Conservation (phyloP, 2,329 filamentous ascomycete species). For the Tolypocladium tropicale region DNA sequence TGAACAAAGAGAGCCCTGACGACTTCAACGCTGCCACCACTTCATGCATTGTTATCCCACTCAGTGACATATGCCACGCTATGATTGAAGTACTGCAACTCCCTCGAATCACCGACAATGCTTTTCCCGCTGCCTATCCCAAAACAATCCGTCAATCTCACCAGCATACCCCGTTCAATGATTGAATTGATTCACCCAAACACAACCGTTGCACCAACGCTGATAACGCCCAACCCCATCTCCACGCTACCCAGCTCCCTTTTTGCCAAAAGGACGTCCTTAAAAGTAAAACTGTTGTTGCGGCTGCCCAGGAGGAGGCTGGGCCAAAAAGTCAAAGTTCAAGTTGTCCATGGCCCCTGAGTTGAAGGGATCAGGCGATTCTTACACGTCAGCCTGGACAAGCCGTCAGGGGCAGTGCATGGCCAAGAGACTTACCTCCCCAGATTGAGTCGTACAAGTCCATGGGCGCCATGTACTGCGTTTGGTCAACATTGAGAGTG, state of each 20-base stretch:
- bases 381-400: conserved; percentile 21
- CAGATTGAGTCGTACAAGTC: conserved; percentile 60
- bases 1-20: conserved; percentile 38
- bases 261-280: background rate
- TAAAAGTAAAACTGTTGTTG: conserved; percentile 50
- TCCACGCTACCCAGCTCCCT: background rate
- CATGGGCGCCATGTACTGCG: conserved; percentile 54
- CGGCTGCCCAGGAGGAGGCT: conserved; percentile 47
- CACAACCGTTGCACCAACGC: background rate
- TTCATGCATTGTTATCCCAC: background rate
- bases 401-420: background rate
- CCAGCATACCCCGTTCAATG: too few relatives aligned
- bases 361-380: conserved; percentile 51
- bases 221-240: background rate
- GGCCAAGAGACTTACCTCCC: conserved; percentile 42
- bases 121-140: conserved; percentile 5
- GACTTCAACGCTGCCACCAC: background rate
- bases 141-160: too few relatives aligned
- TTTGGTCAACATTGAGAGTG: conserved; percentile 43
- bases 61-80: background rate
- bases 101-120: too few relatives aligned
- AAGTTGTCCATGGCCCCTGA: conserved; percentile 39
- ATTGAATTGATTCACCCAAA: background rate
- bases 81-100: background rate
- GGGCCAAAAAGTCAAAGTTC: conserved; percentile 51